Conservation (phyloP, 2,329 filamentous ascomycete genomes). For the Penicillium sp. region DNA sequence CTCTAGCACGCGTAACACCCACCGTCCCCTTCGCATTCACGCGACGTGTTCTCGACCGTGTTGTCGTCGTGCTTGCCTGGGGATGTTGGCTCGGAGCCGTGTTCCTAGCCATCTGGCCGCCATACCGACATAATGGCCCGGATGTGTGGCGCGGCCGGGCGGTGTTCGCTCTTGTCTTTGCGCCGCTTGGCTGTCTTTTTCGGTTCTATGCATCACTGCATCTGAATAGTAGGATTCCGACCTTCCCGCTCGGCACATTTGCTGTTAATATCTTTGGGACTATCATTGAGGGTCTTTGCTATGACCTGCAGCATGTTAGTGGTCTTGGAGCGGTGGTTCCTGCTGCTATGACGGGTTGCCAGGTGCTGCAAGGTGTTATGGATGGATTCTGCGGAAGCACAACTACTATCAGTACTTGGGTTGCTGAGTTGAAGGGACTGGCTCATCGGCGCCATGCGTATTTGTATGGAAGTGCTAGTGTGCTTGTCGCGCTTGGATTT, state of each 20-base stretch:
- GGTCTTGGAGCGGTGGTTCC: conserved; percentile 45
- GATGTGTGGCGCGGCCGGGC: conserved; percentile 73
- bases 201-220: conserved; percentile 71
- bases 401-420: conserved; percentile 69
- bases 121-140: conserved; percentile 47
- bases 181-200: conserved; percentile 72
- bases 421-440: conserved; percentile 59
- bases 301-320: conserved; percentile 71
- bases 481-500: conserved; percentile 49
- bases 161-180: conserved; percentile 76
- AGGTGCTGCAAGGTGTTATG: conserved; percentile 65
- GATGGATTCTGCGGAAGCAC: conserved; percentile 68
- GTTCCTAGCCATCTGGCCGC: conserved; percentile 69
- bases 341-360: conserved; percentile 55
- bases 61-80: conserved; percentile 64
- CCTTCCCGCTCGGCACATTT: conserved; percentile 86
- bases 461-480: conserved; percentile 53
- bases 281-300: conserved; percentile 70
- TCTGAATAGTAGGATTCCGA: conserved; percentile 66
- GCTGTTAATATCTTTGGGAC: conserved; percentile 77
- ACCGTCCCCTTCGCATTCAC: conserved; percentile 59
- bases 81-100: conserved; percentile 77
- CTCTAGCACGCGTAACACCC: conserved; percentile 59
- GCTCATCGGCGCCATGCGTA: conserved; percentile 60
- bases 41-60: conserved; percentile 63